Conservation (phyloP, 2,329 filamentous ascomycete species). For the Aspergillus ruber region DNA sequence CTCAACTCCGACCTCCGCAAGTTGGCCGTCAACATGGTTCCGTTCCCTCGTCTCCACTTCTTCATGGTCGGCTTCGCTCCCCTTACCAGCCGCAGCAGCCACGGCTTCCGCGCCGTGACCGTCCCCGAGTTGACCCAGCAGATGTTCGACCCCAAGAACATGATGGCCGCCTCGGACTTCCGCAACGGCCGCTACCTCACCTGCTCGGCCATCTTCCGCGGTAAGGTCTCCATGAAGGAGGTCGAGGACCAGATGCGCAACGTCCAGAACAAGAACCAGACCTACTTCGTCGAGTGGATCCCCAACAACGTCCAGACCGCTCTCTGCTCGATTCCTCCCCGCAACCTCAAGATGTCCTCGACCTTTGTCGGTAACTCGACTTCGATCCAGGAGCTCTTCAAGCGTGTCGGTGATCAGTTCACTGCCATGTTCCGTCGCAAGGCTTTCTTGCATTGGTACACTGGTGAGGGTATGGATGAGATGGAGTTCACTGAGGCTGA, state of each 20-base stretch:
- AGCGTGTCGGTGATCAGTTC: slow-evolving; percentile 99
- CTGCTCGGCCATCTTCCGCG: slow-evolving; percentile 99
- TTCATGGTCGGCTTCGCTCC: slow-evolving; percentile 99
- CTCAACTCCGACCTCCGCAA: slow-evolving; percentile 99
- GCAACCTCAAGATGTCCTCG: slow-evolving; percentile 97
- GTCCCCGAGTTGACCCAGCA: slow-evolving; percentile 99
- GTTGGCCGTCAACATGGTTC: slow-evolving; percentile 99
- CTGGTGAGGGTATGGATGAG: slow-evolving; percentile 99
- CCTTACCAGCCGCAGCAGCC: slow-evolving; percentile 82
- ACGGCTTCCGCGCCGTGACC: slow-evolving; percentile 95
- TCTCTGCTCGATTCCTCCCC: slow-evolving; percentile 96
- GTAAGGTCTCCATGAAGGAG: slow-evolving; percentile 99
- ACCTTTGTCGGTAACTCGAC: slow-evolving; percentile 99
- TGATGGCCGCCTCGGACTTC: slow-evolving; percentile 99
- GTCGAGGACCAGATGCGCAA: slow-evolving; percentile 99
- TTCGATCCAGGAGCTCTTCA: slow-evolving; percentile 99
- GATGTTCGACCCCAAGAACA: slow-evolving; percentile 99
- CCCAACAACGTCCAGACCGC: slow-evolving; percentile 99
- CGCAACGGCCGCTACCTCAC: slow-evolving; percentile 99
- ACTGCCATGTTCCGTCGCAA: slow-evolving; percentile 99
- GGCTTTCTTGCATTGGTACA: slow-evolving; percentile 99
- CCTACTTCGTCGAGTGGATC: slow-evolving; percentile 99
- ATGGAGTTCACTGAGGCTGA: slow-evolving; percentile 99
- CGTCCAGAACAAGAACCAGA: slow-evolving; percentile 98
- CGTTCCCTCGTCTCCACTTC: slow-evolving; percentile 99